Evolutionary conservation across 352 stramenopile species (phyloP).

Genomic region (Pythium periplocum): DNA sequence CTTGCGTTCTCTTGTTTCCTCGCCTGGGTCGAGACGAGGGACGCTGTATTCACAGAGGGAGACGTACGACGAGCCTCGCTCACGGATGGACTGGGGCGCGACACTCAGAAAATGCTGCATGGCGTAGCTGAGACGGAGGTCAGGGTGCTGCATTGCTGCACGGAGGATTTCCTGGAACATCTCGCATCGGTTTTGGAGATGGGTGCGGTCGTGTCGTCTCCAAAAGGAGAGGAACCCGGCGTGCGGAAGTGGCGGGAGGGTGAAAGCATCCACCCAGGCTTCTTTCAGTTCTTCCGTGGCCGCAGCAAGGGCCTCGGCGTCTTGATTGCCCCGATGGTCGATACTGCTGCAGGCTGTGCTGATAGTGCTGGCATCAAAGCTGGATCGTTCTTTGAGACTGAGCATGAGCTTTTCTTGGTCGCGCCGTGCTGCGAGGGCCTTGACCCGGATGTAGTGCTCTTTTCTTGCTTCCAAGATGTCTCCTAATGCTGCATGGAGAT

Average conservation of each 20-base stretch:
- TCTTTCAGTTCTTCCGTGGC: conserved; percentile 28
- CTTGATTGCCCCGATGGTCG: background rate
- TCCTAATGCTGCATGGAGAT: conserved; percentile 59
- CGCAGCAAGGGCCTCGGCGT: background rate
- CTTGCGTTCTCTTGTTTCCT: conserved; percentile 69
- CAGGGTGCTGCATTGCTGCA: conserved; percentile 26
- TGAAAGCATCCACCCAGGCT: conserved; percentile 51
- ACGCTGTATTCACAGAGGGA: conserved; percentile 76
- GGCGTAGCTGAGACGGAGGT: conserved; percentile 30
- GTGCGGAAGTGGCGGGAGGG: conserved; percentile 60
- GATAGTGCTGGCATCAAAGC: background rate
- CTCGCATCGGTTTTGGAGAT: conserved; percentile 63
- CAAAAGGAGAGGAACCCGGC: conserved; percentile 75
- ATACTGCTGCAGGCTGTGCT: no score
- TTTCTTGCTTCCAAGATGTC: conserved; percentile 60
- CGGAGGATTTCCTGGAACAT: conserved; percentile 71
- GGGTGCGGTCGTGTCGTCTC: conserved; percentile 71
- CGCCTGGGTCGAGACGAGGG: conserved; percentile 51
- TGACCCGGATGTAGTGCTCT: conserved; percentile 36
- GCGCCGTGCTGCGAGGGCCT: background rate
- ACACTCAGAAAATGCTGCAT: conserved; percentile 56
- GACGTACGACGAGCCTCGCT: conserved; percentile 77
- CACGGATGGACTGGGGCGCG: conserved; percentile 39
- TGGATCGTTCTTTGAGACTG: background rate
- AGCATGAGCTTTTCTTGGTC: background rate